Evolutionary conservation across 2,329 filamentous ascomycete species (phyloP).

Genomic region (Aspergillus sp.): DNA sequence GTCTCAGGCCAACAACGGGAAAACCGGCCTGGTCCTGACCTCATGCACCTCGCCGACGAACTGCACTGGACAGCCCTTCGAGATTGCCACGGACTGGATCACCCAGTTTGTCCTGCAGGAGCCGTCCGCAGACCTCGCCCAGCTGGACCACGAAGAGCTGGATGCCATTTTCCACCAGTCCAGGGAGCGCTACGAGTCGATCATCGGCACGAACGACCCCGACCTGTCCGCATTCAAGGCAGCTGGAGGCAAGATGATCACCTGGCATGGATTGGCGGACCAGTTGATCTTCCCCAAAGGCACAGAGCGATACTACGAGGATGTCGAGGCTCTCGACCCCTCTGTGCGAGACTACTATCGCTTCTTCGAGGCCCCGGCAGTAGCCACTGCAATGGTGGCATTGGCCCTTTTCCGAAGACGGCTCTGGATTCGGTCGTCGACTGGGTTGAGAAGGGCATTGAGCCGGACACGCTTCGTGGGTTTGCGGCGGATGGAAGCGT

Average conservation of each 20-base stretch:
- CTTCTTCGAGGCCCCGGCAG: constrained; percentile 32
- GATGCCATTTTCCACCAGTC: constrained; percentile 16
- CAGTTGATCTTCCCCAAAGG: constrained; percentile 30
- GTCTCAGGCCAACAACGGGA: no score
- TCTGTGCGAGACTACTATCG: constrained; percentile 26
- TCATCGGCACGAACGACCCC: constrained; percentile 30
- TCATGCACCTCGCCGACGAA: constrained; percentile 13
- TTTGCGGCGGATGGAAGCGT: background rate
- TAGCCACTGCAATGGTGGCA: constrained; percentile 27
- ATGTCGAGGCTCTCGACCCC: constrained; percentile 18
- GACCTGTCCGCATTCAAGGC: constrained; percentile 29
- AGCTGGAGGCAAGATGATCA: constrained; percentile 34
- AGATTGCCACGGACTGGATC: constrained; percentile 26
- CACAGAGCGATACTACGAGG: constrained; percentile 29
- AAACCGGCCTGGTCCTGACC: constrained; percentile 17
- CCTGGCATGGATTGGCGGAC: constrained; percentile 35
- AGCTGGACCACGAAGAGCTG: constrained; percentile 20
- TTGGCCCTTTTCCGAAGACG: constrained; percentile 9
- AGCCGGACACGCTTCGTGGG: constrained; percentile 8
- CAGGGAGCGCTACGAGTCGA: constrained; percentile 19
- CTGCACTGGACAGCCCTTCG: constrained; percentile 19
- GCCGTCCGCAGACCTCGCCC: constrained; percentile 18
- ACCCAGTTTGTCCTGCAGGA: constrained; percentile 24
- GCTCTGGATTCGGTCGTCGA: constrained; percentile 7
- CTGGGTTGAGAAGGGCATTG: constrained; percentile 13